Evolutionary conservation across 305 asterid genomes (phyloP).

Genomic region (Fraxinus baroniana): DNA sequence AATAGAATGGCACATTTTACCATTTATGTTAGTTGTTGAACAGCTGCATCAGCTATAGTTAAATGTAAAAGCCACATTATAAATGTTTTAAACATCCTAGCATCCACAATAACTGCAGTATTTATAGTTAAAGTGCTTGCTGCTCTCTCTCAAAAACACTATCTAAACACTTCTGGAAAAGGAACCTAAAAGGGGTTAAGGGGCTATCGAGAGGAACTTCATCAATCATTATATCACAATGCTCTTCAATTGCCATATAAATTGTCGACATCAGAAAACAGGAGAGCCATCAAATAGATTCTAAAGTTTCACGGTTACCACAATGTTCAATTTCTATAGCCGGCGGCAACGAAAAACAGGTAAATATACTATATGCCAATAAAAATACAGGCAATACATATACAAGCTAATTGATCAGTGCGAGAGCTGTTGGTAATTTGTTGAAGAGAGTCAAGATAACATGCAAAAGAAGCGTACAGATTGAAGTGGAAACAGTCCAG

Average conservation of each 20-base stretch:
- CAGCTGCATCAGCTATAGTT: neutral
- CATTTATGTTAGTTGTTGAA: neutral
- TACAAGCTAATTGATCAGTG: neutral
- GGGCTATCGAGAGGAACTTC: neutral
- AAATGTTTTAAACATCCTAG: neutral
- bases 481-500: neutral
- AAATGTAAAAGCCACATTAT: neutral
- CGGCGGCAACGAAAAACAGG: neutral
- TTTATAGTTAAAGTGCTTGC: neutral
- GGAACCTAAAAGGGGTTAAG: neutral
- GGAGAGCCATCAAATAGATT: no score
- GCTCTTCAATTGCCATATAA: neutral
- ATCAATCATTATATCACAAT: neutral
- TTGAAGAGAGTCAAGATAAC: neutral
- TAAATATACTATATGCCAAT: neutral
- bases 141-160: neutral
- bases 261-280: neutral
- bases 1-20: neutral
- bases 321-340: neutral
- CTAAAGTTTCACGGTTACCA: no score
- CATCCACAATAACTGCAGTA: neutral
- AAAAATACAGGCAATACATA: neutral
- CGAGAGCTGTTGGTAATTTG: neutral
- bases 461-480: neutral
- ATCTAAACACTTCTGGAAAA: neutral